phyloP scores from a whole-genome alignment of 352 stramenopile genomes.

The Globisporangium cylindrosporum region DNA sequence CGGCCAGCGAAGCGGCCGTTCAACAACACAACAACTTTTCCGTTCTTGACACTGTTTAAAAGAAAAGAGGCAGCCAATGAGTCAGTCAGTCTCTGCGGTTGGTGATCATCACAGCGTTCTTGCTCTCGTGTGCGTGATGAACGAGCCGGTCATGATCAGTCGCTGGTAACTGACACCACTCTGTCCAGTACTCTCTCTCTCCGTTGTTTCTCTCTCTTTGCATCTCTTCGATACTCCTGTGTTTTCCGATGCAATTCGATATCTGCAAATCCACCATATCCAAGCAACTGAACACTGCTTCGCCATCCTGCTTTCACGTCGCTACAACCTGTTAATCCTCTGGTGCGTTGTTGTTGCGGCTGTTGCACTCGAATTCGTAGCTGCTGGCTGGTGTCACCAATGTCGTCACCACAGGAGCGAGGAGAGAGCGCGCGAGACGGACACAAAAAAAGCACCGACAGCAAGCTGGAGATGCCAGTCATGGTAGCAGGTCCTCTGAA shows the following conservation, averaged over 20 bases:
- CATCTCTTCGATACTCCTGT: background rate
- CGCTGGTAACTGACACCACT: background rate
- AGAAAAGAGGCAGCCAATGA: constrained; percentile 15
- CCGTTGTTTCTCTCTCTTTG: background rate
- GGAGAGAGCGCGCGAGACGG: background rate
- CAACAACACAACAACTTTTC: constrained; percentile 99
- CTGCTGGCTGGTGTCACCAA: background rate
- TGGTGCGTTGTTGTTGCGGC: background rate
- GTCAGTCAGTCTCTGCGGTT: background rate
- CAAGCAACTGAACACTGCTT: background rate
- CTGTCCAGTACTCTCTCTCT: background rate
- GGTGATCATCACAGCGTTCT: background rate
- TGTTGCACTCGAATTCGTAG: background rate
- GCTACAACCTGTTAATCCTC: background rate
- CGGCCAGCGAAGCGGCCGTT: constrained; percentile 98
- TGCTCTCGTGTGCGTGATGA: background rate
- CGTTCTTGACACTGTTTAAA: constrained; percentile 91
- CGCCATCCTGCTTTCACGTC: background rate
- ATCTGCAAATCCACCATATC: background rate
- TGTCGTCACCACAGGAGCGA: background rate
- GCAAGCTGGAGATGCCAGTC: background rate
- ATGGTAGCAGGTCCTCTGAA: background rate
- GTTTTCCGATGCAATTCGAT: background rate
- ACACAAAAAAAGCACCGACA: background rate
- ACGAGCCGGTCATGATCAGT: background rate